These are phyloP conservation scores for Brettanomyces nanus DNA, from an alignment of 805 yeast species.

Conservation along the genomic window DNA sequence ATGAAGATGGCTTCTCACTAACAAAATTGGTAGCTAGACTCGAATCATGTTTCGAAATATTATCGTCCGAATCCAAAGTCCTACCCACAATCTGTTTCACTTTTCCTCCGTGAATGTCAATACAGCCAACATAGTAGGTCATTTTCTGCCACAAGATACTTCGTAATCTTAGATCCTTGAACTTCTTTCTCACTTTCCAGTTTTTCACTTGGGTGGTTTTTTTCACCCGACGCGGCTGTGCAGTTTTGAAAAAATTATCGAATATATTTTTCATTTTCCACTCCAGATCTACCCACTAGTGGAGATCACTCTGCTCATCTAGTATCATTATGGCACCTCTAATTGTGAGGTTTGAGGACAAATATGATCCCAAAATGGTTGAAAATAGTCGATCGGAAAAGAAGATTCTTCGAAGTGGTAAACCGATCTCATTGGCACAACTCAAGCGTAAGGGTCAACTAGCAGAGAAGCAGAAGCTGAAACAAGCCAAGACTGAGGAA, in stretches of 20 bases:
- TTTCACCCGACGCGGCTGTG: no score
- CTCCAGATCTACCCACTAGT: no score
- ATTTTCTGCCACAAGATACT: no score
- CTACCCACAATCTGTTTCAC: conserved; percentile 98
- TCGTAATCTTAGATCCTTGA: no score
- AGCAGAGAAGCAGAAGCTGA: conserved; percentile 22
- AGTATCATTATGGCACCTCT: conserved; percentile 31
- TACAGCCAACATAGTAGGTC: conserved; percentile 91
- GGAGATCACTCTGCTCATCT: no score
- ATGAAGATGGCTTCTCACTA: conserved; percentile 62
- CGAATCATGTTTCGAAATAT: conserved; percentile 30
- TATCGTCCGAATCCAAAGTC: conserved; percentile 55
- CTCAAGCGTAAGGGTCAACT: conserved; percentile 28
- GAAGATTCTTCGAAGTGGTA: conserved; percentile 50
- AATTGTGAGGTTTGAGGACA: conserved; percentile 40
- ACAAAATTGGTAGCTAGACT: conserved; percentile 63
- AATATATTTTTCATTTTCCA: no score
- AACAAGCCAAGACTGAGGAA: conserved; percentile 24
- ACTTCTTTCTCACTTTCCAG: no score
- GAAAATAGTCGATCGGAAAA: conserved; percentile 38
- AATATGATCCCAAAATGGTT: conserved; percentile 18
- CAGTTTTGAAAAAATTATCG: no score
- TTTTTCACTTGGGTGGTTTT: no score
- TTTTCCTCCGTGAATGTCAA: conserved; percentile 89
- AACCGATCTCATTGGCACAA: conserved; percentile 43